These are phyloP conservation scores for Scenedesmus sp. DNA, from an alignment of 163 green algal species.

Conservation along the genomic window DNA sequence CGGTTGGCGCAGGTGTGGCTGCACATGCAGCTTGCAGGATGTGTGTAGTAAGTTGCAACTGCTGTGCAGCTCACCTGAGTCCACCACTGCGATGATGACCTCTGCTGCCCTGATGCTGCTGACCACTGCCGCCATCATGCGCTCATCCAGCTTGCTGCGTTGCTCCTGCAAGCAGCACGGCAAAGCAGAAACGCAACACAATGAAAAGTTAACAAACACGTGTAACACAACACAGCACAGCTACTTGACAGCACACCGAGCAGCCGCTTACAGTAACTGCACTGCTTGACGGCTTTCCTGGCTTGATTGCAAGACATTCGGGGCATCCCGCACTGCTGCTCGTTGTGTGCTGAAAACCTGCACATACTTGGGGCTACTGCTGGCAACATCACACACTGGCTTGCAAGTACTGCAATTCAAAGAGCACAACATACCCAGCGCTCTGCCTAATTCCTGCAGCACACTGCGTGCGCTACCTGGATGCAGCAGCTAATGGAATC, in stretches of 20 bases:
- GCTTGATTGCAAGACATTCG: too few species aligned
- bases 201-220: too few species aligned
- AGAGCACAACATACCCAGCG: too few species aligned
- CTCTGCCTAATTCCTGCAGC: too few species aligned
- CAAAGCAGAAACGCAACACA: not conserved
- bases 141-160: slow-evolving; percentile 89
- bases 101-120: slow-evolving; percentile 77
- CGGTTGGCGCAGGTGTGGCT: too few species aligned
- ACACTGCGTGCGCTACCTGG: not conserved
- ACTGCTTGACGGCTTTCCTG: too few species aligned
- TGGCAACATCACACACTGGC: too few species aligned
- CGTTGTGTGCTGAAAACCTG: too few species aligned
- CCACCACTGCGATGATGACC: slow-evolving; percentile 90
- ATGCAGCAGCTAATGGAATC: not conserved
- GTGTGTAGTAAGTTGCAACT: not conserved
- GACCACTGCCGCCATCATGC: slow-evolving; percentile 94
- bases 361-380: too few species aligned
- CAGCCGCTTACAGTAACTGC: not conserved
- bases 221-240: not conserved
- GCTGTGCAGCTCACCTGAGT: slow-evolving; percentile 61
- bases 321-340: not conserved
- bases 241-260: not conserved
- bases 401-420: too few species aligned
- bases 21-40: not conserved
- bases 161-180: slow-evolving; percentile 47